Evolutionary conservation across 768 basidiomycete genomes (phyloP), one percentile per base, ranked within the genome.

Genomic region (Boletus barrowsii): DNA sequence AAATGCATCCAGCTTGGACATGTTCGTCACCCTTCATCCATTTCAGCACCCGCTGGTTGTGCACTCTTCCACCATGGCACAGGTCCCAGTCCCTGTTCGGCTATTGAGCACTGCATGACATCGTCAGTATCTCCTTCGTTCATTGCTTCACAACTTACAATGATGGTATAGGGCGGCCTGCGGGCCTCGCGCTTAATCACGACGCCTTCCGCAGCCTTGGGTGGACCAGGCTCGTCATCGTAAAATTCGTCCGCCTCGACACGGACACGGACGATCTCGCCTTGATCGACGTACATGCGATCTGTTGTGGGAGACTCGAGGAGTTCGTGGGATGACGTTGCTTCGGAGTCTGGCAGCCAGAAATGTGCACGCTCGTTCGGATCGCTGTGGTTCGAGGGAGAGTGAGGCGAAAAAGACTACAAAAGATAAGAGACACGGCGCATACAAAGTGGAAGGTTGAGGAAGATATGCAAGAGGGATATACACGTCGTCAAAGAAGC

Each of bases 401-500:
- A 29, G 47, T 52, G 32, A 49, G 46, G 43, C 22, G 26, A 29
- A 43, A 40, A 24, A 26, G 11, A 45, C 33, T 1, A 8, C 29
- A 14, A 17, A 36, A 4, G n/a, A 36, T 22, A 8, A 29, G 42
- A 13, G 33, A 54, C 35, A 47, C 17, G 51, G 14, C 6, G 70
- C 86, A 47, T 67, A 90, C 90, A 91, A 93, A 4, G 88, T 83
- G 37, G 80, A 82, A 26, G 92, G 88, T 62, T 87, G 83, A 2
- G 95, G 94, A 6, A 98, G 82, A 54, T 91, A 86, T 4, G 81
- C 74, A 0, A 81, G 72, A 0, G 93, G 91, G 43, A 98, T 81
- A 66, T 92, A 90, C 22, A 98, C 86, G 62, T 98, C 94, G 70
- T 93, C 91, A 64, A 98, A 98, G 76, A 98, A 98, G 18, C 87